A percentile compares a stretch with the other conserved stretches of the same genome.
These are phyloP conservation scores for Dendryphion nanum DNA, from an alignment of 2,329 filamentous ascomycete genomes.

Conservation along the genomic window DNA sequence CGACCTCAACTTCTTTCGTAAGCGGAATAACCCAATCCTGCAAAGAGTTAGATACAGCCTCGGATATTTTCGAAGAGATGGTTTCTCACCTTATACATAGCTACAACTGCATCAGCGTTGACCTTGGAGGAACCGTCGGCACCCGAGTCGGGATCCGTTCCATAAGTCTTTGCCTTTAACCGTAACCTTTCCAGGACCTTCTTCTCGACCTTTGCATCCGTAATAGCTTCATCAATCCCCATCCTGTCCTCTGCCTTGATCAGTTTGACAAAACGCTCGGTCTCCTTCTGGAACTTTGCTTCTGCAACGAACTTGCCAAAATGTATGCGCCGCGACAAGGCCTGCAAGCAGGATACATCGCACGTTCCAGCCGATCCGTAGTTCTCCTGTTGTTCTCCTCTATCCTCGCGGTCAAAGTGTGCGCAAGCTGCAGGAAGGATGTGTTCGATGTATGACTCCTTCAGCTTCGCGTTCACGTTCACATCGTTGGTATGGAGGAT, in stretches of 20 bases:
- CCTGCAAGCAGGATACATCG: conserved; percentile 87
- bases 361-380: conserved; percentile 90
- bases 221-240: conserved; percentile 87
- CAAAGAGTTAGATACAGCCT: neutral
- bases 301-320: conserved; percentile 99
- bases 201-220: conserved; percentile 82
- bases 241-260: conserved; percentile 78
- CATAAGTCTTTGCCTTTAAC: conserved; percentile 90
- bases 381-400: conserved; percentile 86
- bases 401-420: conserved; percentile 73
- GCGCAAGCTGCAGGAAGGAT: conserved; percentile 83
- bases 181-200: conserved; percentile 84
- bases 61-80: neutral
- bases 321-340: conserved; percentile 85
- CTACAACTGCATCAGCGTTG: conserved; percentile 70
- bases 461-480: conserved; percentile 86
- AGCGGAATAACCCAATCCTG: conserved; percentile 86
- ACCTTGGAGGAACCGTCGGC: conserved; percentile 71
- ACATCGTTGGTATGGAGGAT: conserved; percentile 88
- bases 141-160: conserved; percentile 74
- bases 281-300: conserved; percentile 84
- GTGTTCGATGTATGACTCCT: conserved; percentile 75
- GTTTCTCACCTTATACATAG: conserved; percentile 38
- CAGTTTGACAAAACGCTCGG: conserved; percentile 74
- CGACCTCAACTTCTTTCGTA: conserved; percentile 97